Base-by-base conservation (phyloP, 2,329 filamentous ascomycete species). In the Fusarium sp. region DNA sequence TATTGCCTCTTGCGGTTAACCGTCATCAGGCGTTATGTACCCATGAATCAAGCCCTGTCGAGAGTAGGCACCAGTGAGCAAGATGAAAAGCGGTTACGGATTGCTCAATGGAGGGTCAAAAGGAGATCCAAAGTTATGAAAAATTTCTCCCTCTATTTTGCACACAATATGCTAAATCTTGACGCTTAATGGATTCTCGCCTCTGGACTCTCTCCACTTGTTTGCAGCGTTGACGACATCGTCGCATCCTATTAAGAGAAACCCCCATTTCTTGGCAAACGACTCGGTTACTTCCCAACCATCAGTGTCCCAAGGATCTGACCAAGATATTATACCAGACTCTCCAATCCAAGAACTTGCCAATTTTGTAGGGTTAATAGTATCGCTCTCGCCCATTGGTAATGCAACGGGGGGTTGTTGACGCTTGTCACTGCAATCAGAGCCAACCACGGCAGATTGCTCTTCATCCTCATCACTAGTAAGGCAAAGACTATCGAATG, bases 251-350 rank as follows among this genome's bases (percentile, higher is more conserved):
- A 35, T 35, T 11, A 75, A 40, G 20, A 74, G 13, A 27, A 73
- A 77, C 1, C 62, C 67, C 73, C 73, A 74, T 64, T 75, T 73
- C 47, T 35, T 66, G 5, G 68, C 35, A 62, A 76, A 76, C 18
- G 16, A 34, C 24, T 59, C 57, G 16, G 57, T 40, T 4, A 59
- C 24, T 38, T 59, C 57, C 57, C 57, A 59, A 0, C 57, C 57
- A 4, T 13, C 8, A 16, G 13, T 29, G 5, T 40, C 37, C 57
- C 57, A 59, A 11, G 57, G 57, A 7, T 59, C 57, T 18, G 57
- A 59, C 57, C 57, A 59, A 11, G 57, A 59, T 20, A 59, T 34
- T 2, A 59, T 8, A 3, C 57, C 57, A 18, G 57, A 27, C 37
- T 59, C 57, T 4, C 57, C 57, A 3, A 40, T 59, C 31, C 35